Evolutionary conservation across 129 eudicot genomes (phyloP), one percentile per base, ranked within the genome.

Genomic region (Artemisia argyi): DNA sequence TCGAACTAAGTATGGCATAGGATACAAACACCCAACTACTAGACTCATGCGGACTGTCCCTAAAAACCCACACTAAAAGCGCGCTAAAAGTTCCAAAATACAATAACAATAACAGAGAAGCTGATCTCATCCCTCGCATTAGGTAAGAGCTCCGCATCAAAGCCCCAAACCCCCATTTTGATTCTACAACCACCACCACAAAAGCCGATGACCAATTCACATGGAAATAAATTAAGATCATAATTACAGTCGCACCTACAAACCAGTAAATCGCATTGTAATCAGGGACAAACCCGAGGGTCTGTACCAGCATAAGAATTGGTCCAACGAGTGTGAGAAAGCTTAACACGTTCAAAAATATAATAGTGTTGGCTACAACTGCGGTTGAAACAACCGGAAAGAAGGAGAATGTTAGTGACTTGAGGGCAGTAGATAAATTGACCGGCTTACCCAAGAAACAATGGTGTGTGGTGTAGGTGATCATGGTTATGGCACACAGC

Each of bases 91-190:
- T 0, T 32, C 83, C 87, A 35, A 69, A 85, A 57, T 75, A 82
- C 56, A 84, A 2, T 49, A 81, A 12, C 82, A 87, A 46, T 6
- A 68, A 70, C 12, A 83, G 15, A 4, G 73, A 85, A 30, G 81
- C 76, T 11, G 80, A 49, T 61, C 65, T 80, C 92, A 84, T 76
- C 61, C 93, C 96, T 60, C 70, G 76, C 18, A 87, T 46, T 67
- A 87, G 67, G 51, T 62, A 63, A 6, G 83, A 50, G 62, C 96
- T 90, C 63, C 94, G 66, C 57, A 58, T 35, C 82, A 90, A 47
- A 3, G 93, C 71, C 53, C 62, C 77, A n/a, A 84, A 68, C 14
- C 96, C 96, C 96, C 94, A 87, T 71, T 79, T 78, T 0, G 85
- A 80, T 32, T 90, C 97, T 0, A 73, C 85, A 26, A 87, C 87